A percentile compares a stretch with the other conserved stretches of the same genome.
Conservation (phyloP, 257 asterid genomes). For the Mitragyna speciosa region DNA sequence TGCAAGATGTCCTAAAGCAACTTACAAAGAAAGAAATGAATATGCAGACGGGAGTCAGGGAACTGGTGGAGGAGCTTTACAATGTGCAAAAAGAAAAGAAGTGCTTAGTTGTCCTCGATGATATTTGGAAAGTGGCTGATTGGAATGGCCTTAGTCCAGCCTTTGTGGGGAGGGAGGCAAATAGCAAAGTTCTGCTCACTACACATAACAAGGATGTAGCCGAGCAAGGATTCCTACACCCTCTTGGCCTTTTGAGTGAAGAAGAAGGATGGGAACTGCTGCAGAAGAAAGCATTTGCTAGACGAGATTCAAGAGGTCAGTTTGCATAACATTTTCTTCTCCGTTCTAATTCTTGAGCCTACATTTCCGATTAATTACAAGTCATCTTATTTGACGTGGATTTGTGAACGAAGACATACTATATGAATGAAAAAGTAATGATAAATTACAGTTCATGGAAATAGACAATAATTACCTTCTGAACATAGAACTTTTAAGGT, state of each 20-base stretch:
- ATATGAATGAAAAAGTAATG: too few relatives aligned
- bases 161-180: background rate
- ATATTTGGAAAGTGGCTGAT: slow-evolving; percentile 11
- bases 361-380: too few relatives aligned
- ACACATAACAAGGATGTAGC: background rate
- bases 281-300: background rate
- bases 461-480: too few relatives aligned
- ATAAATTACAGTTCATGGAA: too few relatives aligned
- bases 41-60: background rate
- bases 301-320: background rate
- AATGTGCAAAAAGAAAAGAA: background rate
- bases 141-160: slow-evolving; percentile 20
- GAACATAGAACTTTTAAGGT: too few relatives aligned
- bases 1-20: too few relatives aligned
- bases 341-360: too few relatives aligned
- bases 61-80: background rate
- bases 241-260: background rate
- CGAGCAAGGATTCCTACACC: background rate
- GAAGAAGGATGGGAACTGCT: slow-evolving; percentile 6
- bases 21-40: too few relatives aligned
- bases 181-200: slow-evolving; percentile 26
- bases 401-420: too few relatives aligned
- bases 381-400: too few relatives aligned
- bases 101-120: slow-evolving; percentile 8
- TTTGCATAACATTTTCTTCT: too few relatives aligned